A percentile compares a stretch with the other conserved stretches of the same genome.
Evolutionary conservation across 805 yeast species (phyloP).

Genomic region (Ogataea philodendri): DNA sequence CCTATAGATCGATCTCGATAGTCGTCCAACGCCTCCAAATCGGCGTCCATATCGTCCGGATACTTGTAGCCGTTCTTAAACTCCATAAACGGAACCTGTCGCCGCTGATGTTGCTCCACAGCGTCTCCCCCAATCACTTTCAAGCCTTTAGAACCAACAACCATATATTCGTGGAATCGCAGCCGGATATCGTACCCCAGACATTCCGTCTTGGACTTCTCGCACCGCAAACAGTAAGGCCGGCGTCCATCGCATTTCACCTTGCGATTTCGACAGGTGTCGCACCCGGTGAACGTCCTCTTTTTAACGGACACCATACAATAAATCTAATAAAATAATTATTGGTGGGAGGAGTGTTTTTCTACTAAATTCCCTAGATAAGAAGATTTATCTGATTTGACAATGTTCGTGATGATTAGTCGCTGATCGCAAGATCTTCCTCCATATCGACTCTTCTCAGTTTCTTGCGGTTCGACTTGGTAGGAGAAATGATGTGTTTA

Average conservation of each 20-base stretch:
- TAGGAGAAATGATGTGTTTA: constrained; percentile 21
- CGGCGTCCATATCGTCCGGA: constrained; percentile 38
- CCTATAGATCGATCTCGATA: constrained; percentile 33
- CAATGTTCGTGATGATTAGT: constrained; percentile 10
- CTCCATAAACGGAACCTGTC: constrained; percentile 43
- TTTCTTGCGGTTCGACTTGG: constrained; percentile 17
- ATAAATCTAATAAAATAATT: not conserved
- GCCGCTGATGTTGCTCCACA: constrained; percentile 35
- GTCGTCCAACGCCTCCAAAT: constrained; percentile 30
- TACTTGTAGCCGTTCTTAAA: constrained; percentile 41
- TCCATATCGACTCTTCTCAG: constrained; percentile 21
- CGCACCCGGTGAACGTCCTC: constrained; percentile 49
- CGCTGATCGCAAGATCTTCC: constrained; percentile 20
- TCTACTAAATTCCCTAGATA: not conserved
- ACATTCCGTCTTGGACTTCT: constrained; percentile 44
- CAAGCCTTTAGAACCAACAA: constrained; percentile 29
- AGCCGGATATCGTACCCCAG: constrained; percentile 49
- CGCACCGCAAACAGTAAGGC: constrained; percentile 48
- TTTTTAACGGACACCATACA: constrained; percentile 10
- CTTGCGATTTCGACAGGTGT: constrained; percentile 53
- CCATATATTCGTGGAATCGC: constrained; percentile 44
- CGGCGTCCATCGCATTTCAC: constrained; percentile 50
- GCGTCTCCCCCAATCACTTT: constrained; percentile 8
- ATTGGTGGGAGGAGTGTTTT: not conserved
- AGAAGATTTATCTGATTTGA: not conserved